Percentiles rank a stretch among this genome's conserved stretches.
These are phyloP conservation scores for Boletus vinaceobasis DNA, from an alignment of 768 basidiomycete species.

Conservation along the genomic window DNA sequence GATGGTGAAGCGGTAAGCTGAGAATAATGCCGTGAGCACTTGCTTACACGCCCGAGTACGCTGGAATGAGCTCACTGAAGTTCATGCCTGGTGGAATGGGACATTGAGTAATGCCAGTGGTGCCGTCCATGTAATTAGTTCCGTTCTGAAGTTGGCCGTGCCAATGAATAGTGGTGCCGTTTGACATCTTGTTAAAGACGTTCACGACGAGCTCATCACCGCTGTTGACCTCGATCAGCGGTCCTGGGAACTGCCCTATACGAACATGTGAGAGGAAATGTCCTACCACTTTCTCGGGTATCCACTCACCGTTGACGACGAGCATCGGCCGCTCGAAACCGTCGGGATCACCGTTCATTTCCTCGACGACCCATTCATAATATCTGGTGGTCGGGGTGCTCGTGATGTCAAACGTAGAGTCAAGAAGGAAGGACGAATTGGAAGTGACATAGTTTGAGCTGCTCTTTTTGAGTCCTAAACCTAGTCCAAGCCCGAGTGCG, in stretches of 20 bases:
- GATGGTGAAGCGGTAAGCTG: conserved; percentile 39
- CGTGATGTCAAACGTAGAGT: conserved; percentile 26
- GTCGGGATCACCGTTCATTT: conserved; percentile 39
- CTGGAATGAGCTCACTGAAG: conserved; percentile 25
- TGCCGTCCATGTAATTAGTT: conserved; percentile 49
- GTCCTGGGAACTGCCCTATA: conserved; percentile 34
- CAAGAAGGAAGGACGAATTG: conserved; percentile 30
- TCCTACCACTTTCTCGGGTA: not conserved
- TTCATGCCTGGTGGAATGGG: conserved; percentile 50
- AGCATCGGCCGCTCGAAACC: conserved; percentile 41
- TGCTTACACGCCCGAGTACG: not conserved
- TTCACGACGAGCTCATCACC: conserved; percentile 35
- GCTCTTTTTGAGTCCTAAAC: conserved; percentile 25
- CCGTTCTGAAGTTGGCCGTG: conserved; percentile 40
- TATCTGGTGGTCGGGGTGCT: conserved; percentile 38
- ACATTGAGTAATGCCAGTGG: conserved; percentile 46
- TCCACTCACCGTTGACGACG: conserved; percentile 42
- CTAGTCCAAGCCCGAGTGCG: conserved; percentile 28
- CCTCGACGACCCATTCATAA: conserved; percentile 41
- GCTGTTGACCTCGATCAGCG: conserved; percentile 34
- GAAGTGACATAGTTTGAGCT: conserved; percentile 15
- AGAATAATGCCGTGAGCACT: not conserved
- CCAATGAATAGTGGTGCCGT: conserved; percentile 35
- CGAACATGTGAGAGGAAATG: conserved; percentile 1
- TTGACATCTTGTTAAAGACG: conserved; percentile 31